These are phyloP conservation scores for Kurtzmaniella cleridarum DNA, from an alignment of 805 yeast genomes.

Conservation along the genomic window DNA sequence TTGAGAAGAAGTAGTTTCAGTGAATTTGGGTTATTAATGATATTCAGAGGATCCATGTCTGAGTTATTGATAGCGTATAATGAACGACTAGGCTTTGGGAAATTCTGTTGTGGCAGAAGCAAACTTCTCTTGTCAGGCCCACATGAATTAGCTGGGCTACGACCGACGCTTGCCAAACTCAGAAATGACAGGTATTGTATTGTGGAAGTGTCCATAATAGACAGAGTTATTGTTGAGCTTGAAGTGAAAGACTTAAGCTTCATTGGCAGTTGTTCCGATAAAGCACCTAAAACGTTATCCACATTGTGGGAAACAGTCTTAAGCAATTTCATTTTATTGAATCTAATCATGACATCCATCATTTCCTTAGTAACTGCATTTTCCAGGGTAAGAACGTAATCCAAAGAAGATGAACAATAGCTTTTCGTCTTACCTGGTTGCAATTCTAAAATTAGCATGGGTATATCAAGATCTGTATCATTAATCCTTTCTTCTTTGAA, in stretches of 20 bases:
- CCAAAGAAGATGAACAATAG: slow-evolving; percentile 34
- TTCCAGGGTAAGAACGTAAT: slow-evolving; percentile 27
- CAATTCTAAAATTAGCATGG: slow-evolving; percentile 30
- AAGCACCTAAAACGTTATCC: slow-evolving; percentile 22
- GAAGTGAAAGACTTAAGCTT: slow-evolving; percentile 11
- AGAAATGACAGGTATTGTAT: slow-evolving; percentile 14
- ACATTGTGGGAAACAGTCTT: slow-evolving; percentile 21
- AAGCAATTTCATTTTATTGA: slow-evolving; percentile 22
- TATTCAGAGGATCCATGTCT: slow-evolving; percentile 4
- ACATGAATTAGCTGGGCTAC: background rate
- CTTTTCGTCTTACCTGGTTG: slow-evolving; percentile 16
- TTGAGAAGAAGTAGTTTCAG: slow-evolving; percentile 18
- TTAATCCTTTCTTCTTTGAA: slow-evolving; percentile 33
- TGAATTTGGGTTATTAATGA: slow-evolving; percentile 21
- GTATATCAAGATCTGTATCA: slow-evolving; percentile 28
- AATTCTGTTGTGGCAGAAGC: background rate
- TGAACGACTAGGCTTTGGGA: slow-evolving; percentile 2
- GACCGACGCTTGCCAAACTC: slow-evolving; percentile 8
- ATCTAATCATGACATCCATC: slow-evolving; percentile 28
- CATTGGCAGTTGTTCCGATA: slow-evolving; percentile 5
- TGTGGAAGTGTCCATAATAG: slow-evolving; percentile 28
- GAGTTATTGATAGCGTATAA: slow-evolving; percentile 1
- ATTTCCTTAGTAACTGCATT: slow-evolving; percentile 28
- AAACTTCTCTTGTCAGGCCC: background rate
- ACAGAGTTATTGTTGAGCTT: slow-evolving; percentile 27